Evolutionary conservation across 345 rosid genomes (phyloP).

Genomic region (Microcos paniculata): DNA sequence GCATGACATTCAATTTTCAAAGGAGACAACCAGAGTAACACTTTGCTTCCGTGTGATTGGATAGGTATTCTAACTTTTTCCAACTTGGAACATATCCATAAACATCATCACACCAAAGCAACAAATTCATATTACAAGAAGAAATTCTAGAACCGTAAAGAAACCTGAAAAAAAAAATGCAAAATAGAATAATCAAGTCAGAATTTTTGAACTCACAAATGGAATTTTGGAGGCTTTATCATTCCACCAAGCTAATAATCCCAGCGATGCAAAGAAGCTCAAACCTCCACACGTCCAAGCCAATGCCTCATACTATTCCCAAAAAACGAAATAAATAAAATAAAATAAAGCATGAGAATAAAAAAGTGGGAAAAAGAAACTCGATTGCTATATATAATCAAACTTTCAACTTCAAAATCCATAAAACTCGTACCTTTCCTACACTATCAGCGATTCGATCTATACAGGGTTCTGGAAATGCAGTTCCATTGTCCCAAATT

Average conservation of each 20-base stretch:
- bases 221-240: constrained; percentile 94
- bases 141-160: neutral
- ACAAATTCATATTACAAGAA: neutral
- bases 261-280: constrained; percentile 72
- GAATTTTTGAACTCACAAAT: constrained; percentile 53
- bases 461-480: constrained; percentile 89
- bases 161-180: neutral
- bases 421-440: constrained; percentile 58
- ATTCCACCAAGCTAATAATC: constrained; percentile 71
- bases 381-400: neutral
- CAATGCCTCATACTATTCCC: constrained; percentile 83
- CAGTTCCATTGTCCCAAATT: constrained; percentile 91
- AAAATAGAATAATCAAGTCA: neutral
- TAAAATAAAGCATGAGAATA: neutral
- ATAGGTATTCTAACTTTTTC: neutral
- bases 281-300: constrained; percentile 97
- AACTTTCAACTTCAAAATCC: neutral
- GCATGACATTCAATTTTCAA: neutral
- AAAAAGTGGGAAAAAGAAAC: neutral
- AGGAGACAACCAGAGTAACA: neutral
- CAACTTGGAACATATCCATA: neutral
- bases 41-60: neutral
- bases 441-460: constrained; percentile 98
- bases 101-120: neutral
- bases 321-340: neutral